Evolutionary conservation across 495 filamentous ascomycete species (phyloP), one percentile per base, ranked within the genome.

Genomic region (Penicillium flavigenum): DNA sequence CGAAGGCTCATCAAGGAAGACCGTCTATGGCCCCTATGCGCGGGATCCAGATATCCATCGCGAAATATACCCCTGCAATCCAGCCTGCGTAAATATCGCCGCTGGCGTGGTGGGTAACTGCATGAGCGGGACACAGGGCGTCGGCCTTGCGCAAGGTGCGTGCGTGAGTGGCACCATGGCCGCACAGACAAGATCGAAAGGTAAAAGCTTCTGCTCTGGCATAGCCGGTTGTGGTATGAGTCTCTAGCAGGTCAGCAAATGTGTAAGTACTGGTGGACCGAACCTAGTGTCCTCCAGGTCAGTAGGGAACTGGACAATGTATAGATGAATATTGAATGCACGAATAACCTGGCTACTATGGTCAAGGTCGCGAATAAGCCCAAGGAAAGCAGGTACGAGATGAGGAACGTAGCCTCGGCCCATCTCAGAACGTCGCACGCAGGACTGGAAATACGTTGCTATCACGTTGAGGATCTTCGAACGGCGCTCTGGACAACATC

Each of bases 201-300:
- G 48, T 12, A 51, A 51, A 51, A 32, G 26, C 5, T 51, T 51
- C 31, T 51, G 48, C 9, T 27, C 48, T 26, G 48, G 48, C 12
- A 51, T 51, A 17, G 48, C 48, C 26, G 48, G 48, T 7, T 51
- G 48, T 34, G 48, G 48, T 11, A 51, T 51, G 48, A 51, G 34
- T n/a, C 34, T 38, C 34, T 38, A 38, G 34, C 16, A 0, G 5
- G 34, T 38, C 34, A 38, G 34, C 4, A n/a, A 6, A 38, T 38
- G 14, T 38, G 22, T 22, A 22, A 38, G 16, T 38, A 5, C 14
- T 38, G 5, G 12, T n/a, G 14, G 2, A n/a, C 14, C 14, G 14
- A 36, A 5, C 5, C 6, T 8, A 38, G 14, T 7, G 14, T n/a
- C 6, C 34, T 38, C 32, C 11, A 5, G 12, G 1, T 14, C 11